These are phyloP conservation scores for Agrocybe praecox DNA, from an alignment of 768 basidiomycete species.

Conservation along the genomic window DNA sequence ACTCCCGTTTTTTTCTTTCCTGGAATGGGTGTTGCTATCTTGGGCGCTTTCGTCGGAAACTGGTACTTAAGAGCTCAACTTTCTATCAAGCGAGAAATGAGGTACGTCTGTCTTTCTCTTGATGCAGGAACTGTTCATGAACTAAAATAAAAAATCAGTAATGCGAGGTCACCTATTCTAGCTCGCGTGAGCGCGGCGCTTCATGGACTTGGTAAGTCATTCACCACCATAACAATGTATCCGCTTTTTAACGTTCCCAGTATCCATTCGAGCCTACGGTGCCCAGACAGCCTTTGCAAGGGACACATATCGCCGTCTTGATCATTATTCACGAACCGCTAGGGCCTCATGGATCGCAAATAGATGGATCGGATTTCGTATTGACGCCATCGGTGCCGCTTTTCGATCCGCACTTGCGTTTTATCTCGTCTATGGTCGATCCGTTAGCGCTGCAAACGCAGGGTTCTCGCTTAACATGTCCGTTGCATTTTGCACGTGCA, in stretches of 20 bases:
- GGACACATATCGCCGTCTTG: conserved; percentile 8
- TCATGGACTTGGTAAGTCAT: background rate
- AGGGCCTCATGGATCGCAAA: conserved; percentile 51
- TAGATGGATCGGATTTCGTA: conserved; percentile 47
- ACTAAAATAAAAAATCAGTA: background rate
- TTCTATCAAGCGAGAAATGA: conserved; percentile 51
- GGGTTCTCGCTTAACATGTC: conserved; percentile 62
- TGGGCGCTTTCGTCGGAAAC: conserved; percentile 47
- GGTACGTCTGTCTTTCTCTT: conserved; percentile 30
- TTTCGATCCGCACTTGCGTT: conserved; percentile 56
- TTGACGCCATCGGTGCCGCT: conserved; percentile 55
- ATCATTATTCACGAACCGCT: conserved; percentile 35
- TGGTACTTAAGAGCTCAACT: conserved; percentile 49
- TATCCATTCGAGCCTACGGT: conserved; percentile 16
- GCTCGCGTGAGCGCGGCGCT: background rate
- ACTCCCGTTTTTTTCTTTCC: conserved; percentile 51
- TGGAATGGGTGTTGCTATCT: conserved; percentile 38
- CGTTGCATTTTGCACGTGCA: conserved; percentile 53
- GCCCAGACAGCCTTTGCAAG: conserved; percentile 8
- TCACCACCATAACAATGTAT: background rate
- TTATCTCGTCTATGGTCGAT: conserved; percentile 51
- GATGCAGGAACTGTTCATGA: background rate
- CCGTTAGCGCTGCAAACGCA: conserved; percentile 39
- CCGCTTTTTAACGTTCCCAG: background rate
- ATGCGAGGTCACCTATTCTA: background rate